Evolutionary conservation across 1,139 yeast genomes (phyloP).

Genomic region (Candida frijolesensis): DNA sequence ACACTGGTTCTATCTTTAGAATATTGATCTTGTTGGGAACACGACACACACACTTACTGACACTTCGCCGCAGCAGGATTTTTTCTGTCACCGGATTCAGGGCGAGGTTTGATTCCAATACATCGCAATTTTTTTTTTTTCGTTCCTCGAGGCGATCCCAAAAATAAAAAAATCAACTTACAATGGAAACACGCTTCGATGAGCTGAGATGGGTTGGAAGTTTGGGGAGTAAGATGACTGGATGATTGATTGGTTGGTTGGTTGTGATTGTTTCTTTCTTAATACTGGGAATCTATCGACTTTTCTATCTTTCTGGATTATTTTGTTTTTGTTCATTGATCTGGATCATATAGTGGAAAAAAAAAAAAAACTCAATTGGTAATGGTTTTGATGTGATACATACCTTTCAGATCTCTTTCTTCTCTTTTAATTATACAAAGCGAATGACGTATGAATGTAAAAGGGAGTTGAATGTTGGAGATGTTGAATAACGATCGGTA

Average conservation of each 20-base stretch:
- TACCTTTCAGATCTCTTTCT: slow-evolving; percentile 3
- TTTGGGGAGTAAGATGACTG: not conserved
- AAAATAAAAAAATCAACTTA: not conserved
- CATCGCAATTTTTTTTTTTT: not conserved
- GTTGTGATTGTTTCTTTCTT: not conserved
- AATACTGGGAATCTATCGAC: not conserved
- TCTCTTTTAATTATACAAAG: slow-evolving; percentile 1
- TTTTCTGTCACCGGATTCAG: not conserved
- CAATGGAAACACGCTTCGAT: not conserved
- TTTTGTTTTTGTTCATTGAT: not conserved
- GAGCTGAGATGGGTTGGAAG: not conserved
- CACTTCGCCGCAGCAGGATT: not conserved
- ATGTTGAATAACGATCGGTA: slow-evolving; percentile 2
- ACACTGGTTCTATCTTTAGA: too few relatives aligned
- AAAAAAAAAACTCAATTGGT: slow-evolving; percentile 1
- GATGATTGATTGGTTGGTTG: not conserved
- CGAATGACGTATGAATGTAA: slow-evolving; percentile 2
- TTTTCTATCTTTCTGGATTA: not conserved
- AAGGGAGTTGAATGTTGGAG: not conserved
- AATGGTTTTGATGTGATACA: not conserved
- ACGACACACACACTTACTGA: not conserved
- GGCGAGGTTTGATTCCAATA: not conserved
- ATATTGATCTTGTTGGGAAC: too few relatives aligned
- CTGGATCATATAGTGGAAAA: too few relatives aligned
- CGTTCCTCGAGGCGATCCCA: slow-evolving; percentile 1